Evolutionary conservation across 257 asterid species (phyloP), one percentile per base, ranked within the genome.

Genomic region (Thymus mandschuricus): DNA sequence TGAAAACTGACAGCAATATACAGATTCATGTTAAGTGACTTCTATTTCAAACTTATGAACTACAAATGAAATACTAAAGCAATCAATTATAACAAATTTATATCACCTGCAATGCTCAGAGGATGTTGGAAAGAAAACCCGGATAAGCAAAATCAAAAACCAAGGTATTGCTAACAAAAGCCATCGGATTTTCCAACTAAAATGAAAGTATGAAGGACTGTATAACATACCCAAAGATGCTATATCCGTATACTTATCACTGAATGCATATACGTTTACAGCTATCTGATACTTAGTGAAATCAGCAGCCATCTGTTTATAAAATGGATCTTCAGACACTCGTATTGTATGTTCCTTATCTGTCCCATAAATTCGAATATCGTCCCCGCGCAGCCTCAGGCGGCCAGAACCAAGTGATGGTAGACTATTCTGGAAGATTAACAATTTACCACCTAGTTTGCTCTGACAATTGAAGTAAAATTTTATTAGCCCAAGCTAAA

Each of bases 291-390:
- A 86, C 88, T 92, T 92, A 55, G 97, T 92, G 66, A 92, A 87
- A 88, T 95, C 99, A 84, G 99, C 99, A 86, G 99, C 99, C 99
- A 95, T 95, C 75, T 95, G 99, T 78, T 95, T 95, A 83, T 95
- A 95, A 75, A 92, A 95, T 57, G 99, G 97, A 82, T 95, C 99
- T 87, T 95, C 98, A 29, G 99, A 92, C 58, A 83, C 70, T 77
- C 98, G 96, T 73, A 87, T 61, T 35, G 80, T 84, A 80, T 87
- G 86, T 78, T 95, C 99, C 83, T 95, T 95, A 73, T 95, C 99
- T 13, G 98, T 85, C 77, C 97, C 97, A 83, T 89, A 88, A 64
- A 79, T 83, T 77, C 92, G 90, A 60, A 78, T 74, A 79, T 95
- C 99, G 49, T 95, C 97, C 69, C 96, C 97, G 48, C 99, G 99